Conservation (phyloP, 352 stramenopile species). For the Globisporangium parvum region DNA sequence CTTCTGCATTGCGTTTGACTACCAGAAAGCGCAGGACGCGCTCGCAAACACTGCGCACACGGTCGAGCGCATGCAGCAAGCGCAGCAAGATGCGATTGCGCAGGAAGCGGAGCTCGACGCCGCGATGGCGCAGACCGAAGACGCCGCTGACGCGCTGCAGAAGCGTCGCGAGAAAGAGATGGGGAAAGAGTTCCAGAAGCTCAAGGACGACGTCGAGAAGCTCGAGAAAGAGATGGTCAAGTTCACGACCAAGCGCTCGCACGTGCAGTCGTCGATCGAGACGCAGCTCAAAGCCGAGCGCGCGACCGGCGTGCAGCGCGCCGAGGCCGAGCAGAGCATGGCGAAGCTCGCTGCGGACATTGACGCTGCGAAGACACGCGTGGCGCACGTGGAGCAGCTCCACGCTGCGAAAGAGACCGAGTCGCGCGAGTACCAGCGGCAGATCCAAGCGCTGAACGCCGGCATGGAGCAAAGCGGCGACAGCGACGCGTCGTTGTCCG, state of each 20-base stretch:
- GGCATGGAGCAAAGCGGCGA: constrained; percentile 75
- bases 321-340: constrained; percentile 76
- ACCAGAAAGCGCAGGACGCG: constrained; percentile 83
- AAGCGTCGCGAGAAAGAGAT: constrained; percentile 77
- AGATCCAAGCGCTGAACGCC: constrained; percentile 85
- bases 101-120: constrained; percentile 47
- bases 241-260: constrained; percentile 74
- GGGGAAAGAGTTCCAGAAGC: constrained; percentile 74
- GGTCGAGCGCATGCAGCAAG: constrained; percentile 86
- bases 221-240: constrained; percentile 83
- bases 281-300: constrained; percentile 55
- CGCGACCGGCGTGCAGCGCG: constrained; percentile 57
- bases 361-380: constrained; percentile 56
- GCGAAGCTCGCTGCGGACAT: constrained; percentile 82
- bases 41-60: constrained; percentile 85
- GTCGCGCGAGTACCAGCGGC: constrained; percentile 65
- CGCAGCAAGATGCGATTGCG: constrained; percentile 62
- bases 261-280: constrained; percentile 67
- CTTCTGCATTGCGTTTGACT: constrained; percentile 97
- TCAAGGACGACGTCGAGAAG: constrained; percentile 77
- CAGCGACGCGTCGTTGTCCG: constrained; percentile 69
- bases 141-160: constrained; percentile 81
- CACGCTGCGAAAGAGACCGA: constrained; percentile 54
- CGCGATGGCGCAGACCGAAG: constrained; percentile 74
- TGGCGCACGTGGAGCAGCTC: constrained; percentile 40